These are phyloP conservation scores for Tricholoma sp. DNA, from an alignment of 768 basidiomycete genomes.

Conservation along the genomic window DNA sequence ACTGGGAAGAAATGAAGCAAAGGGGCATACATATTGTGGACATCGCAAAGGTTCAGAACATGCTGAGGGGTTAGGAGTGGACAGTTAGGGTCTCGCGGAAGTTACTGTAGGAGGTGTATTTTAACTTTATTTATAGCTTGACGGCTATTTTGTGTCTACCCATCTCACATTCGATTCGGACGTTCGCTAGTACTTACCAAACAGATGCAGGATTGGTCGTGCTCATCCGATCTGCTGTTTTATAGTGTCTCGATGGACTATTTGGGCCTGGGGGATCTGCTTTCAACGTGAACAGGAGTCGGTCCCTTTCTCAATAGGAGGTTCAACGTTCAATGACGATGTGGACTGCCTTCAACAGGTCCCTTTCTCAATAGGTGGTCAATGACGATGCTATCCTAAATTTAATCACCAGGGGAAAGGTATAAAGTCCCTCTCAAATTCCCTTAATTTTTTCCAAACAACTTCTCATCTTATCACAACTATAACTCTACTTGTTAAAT, in stretches of 20 bases:
- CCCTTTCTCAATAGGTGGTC: too few relatives aligned
- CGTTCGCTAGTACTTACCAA: too few relatives aligned
- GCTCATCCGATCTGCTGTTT: too few relatives aligned
- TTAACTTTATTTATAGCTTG: background rate
- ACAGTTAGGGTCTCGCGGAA: too few relatives aligned
- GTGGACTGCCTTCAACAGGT: too few relatives aligned
- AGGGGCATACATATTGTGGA: slow-evolving; percentile 30
- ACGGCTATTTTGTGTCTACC: background rate
- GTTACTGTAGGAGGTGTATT: background rate
- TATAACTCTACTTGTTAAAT: background rate
- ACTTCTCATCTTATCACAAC: background rate
- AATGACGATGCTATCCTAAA: background rate
- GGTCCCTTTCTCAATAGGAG: too few relatives aligned
- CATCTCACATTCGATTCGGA: too few relatives aligned
- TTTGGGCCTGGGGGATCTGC: too few relatives aligned
- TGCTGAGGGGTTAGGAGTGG: slow-evolving; percentile 9
- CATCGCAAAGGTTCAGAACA: slow-evolving; percentile 22
- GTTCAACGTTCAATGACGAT: too few relatives aligned
- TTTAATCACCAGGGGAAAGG: background rate
- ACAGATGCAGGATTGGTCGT: too few relatives aligned
- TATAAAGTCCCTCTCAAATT: background rate
- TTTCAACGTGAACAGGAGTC: too few relatives aligned
- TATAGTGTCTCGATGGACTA: too few relatives aligned
- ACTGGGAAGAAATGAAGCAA: slow-evolving; percentile 32
- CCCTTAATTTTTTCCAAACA: background rate